phyloP scores from a whole-genome alignment of 352 stramenopile species.

The Stramenopiles sp. region DNA sequence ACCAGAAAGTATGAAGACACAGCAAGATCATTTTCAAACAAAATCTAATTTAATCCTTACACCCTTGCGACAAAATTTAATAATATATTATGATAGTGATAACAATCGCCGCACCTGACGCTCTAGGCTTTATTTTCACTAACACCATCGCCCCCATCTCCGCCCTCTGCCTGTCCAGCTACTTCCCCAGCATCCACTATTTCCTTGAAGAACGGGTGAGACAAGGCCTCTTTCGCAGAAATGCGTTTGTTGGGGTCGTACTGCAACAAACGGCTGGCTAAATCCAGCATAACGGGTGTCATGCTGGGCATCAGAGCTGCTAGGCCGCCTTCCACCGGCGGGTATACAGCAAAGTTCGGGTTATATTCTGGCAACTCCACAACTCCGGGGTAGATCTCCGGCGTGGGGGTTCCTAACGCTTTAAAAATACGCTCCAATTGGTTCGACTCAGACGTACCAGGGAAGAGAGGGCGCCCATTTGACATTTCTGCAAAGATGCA shows the following conservation, averaged over 20 bases:
- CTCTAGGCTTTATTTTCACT: too few relatives aligned
- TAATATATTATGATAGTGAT: too few relatives aligned
- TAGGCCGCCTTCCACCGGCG: conserved; percentile 36
- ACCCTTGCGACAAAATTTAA: too few relatives aligned
- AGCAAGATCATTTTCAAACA: too few relatives aligned
- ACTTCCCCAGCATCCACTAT: too few relatives aligned
- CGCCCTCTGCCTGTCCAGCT: too few relatives aligned
- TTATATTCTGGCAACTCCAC: conserved; percentile 88
- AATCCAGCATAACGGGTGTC: not conserved
- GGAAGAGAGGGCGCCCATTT: conserved; percentile 77
- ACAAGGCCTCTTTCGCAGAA: conserved; percentile 76
- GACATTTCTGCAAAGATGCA: conserved; percentile 96
- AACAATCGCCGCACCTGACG: too few relatives aligned
- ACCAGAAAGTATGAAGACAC: too few relatives aligned
- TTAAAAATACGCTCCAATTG: conserved; percentile 94
- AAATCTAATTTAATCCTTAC: too few relatives aligned
- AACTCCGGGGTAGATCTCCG: conserved; percentile 80
- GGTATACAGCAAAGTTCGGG: conserved; percentile 71
- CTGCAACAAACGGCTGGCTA: conserved; percentile 32
- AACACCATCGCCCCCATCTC: too few relatives aligned
- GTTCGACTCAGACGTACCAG: conserved; percentile 83
- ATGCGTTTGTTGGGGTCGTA: conserved; percentile 78
- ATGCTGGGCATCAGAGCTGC: not conserved
- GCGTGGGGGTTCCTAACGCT: conserved; percentile 76
- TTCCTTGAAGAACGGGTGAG: conserved; percentile 97